A percentile compares a stretch with the other conserved stretches of the same genome.
phyloP scores from a whole-genome alignment of 768 basidiomycete genomes.

The Suillus clintonianus region DNA sequence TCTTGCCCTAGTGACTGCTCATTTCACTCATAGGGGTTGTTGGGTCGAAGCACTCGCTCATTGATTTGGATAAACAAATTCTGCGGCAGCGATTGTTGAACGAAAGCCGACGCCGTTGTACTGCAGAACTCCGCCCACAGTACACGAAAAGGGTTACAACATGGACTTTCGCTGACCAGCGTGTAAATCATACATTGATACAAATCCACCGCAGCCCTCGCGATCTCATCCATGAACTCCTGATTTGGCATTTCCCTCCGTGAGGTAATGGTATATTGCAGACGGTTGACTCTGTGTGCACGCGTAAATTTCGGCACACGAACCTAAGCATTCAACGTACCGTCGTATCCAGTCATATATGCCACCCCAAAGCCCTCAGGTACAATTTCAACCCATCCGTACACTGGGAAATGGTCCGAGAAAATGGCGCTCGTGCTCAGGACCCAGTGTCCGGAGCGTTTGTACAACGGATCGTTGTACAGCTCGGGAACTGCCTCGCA shows the following conservation, averaged over 20 bases:
- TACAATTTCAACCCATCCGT: conserved; percentile 97
- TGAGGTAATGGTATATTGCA: conserved; percentile 89
- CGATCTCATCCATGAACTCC: conserved; percentile 71
- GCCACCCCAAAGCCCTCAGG: conserved; percentile 93
- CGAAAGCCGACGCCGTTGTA: background rate
- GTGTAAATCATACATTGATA: conserved; percentile 66
- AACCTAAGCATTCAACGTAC: conserved; percentile 39
- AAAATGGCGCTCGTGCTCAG: conserved; percentile 89
- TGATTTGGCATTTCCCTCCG: conserved; percentile 81
- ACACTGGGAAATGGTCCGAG: conserved; percentile 79
- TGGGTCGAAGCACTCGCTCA: no score
- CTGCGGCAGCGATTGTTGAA: background rate
- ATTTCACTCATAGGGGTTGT: no score
- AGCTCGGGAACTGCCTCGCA: conserved; percentile 69
- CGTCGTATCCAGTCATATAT: conserved; percentile 89
- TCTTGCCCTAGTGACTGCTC: no score
- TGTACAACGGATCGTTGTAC: conserved; percentile 74
- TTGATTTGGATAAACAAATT: background rate
- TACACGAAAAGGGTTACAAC: conserved; percentile 24
- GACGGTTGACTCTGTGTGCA: conserved; percentile 57
- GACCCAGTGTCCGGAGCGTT: conserved; percentile 78
- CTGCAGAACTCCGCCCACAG: background rate
- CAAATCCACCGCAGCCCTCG: conserved; percentile 65
- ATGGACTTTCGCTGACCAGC: conserved; percentile 34
- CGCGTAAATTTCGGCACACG: background rate